Conservation (phyloP, 345 rosid species). For the Noccaea caerulescens region DNA sequence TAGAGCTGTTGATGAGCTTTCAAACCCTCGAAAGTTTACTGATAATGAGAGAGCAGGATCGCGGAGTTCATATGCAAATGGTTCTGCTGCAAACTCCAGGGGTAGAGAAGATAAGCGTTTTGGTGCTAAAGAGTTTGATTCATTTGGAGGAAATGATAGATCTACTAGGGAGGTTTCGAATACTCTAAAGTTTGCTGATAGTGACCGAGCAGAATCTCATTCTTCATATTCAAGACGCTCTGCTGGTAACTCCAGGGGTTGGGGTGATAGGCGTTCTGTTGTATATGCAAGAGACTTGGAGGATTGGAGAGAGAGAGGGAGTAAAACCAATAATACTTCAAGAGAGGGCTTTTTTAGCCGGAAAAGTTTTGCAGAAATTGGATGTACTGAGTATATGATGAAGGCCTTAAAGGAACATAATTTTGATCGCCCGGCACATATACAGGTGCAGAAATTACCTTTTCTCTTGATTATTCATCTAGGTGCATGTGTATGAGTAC, state of each 20-base stretch:
- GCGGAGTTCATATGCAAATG: slow-evolving; percentile 38
- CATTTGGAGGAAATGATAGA: slow-evolving; percentile 31
- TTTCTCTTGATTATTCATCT: slow-evolving; percentile 6
- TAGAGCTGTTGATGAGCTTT: slow-evolving; percentile 24
- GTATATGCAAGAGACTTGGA: slow-evolving; percentile 40
- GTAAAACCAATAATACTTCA: slow-evolving; percentile 33
- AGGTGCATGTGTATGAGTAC: slow-evolving; percentile 15
- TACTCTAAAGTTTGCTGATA: slow-evolving; percentile 21
- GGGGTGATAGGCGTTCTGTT: slow-evolving; percentile 47
- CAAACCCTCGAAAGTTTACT: slow-evolving; percentile 25
- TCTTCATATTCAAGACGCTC: slow-evolving; percentile 44
- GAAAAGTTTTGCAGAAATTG: slow-evolving; percentile 70
- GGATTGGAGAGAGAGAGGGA: slow-evolving; percentile 43
- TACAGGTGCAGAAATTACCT: slow-evolving; percentile 61
- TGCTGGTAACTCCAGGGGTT: slow-evolving; percentile 49
- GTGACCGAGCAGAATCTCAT: slow-evolving; percentile 38
- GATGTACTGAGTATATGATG: slow-evolving; percentile 68
- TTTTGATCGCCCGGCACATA: slow-evolving; percentile 71
- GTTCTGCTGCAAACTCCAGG: slow-evolving; percentile 51
- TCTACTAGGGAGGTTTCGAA: slow-evolving; percentile 29
- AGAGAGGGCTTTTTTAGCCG: slow-evolving; percentile 69
- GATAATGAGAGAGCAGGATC: slow-evolving; percentile 42
- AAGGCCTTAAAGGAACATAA: slow-evolving; percentile 66
- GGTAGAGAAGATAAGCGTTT: slow-evolving; percentile 65
- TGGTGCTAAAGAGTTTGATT: slow-evolving; percentile 27